These are phyloP conservation scores for Poa pratensis DNA, from an alignment of 176 grass and related monocot species.

Conservation along the genomic window DNA sequence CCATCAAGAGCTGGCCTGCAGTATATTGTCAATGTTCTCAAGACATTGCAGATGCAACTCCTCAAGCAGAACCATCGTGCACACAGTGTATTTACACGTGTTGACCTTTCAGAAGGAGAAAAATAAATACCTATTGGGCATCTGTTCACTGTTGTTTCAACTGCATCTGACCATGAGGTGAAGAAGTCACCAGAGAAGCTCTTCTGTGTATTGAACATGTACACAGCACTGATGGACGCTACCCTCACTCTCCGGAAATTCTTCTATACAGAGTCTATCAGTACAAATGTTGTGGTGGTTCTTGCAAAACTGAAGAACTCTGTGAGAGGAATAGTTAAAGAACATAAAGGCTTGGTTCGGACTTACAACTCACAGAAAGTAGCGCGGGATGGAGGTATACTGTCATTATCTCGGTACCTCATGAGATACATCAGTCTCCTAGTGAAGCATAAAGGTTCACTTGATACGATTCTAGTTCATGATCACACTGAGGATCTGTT, in stretches of 20 bases:
- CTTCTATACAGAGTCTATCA: background rate
- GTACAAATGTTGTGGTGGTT: background rate
- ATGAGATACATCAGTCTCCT: slow-evolving; percentile 6
- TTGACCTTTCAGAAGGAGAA: background rate
- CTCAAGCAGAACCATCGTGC: slow-evolving; percentile 12
- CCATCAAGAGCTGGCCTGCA: too few species aligned
- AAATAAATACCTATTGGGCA: slow-evolving; percentile 5
- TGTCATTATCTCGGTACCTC: background rate
- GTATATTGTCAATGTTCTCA: too few species aligned
- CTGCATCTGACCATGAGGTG: slow-evolving; percentile 2
- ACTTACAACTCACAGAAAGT: slow-evolving; percentile 37
- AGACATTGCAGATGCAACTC: background rate
- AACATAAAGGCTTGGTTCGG: slow-evolving; percentile 36
- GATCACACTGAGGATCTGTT: background rate
- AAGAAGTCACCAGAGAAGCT: slow-evolving; percentile 40
- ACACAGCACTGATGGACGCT: slow-evolving; percentile 22
- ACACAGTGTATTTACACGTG: background rate
- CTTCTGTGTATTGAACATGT: slow-evolving; percentile 40
- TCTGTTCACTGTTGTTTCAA: slow-evolving; percentile 20
- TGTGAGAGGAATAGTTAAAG: slow-evolving; percentile 14
- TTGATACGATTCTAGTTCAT: background rate
- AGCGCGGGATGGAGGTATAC: background rate
- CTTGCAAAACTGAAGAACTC: slow-evolving; percentile 9
- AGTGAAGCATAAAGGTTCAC: slow-evolving; percentile 9
- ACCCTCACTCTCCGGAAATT: background rate